Base-by-base conservation (phyloP, 23 red algal species). In the Gracilaria caudata region DNA sequence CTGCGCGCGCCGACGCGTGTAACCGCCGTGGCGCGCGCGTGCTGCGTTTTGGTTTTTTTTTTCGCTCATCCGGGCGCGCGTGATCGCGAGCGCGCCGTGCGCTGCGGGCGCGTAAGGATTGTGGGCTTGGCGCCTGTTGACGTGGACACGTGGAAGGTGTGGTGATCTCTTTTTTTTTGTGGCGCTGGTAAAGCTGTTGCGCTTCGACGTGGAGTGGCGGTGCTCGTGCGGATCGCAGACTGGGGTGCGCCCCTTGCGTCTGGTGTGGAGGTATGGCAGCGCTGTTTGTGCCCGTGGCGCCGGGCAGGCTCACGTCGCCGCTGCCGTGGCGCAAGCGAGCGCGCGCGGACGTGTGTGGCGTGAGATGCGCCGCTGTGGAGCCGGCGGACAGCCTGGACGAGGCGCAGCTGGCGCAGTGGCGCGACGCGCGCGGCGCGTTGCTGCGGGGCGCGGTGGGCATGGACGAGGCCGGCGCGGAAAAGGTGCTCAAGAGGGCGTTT, bases 401-500 rank as follows among this genome's bases (percentile, higher is more conserved):
- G 16, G 38, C 35, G 66, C 66, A 72, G 66, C 66, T 39, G 66
- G 21, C 20, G 36, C 16, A 41, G 35, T 72, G 66, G 66, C 36
- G 2, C 2, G 66, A 10, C 33, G 35, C 38, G 66, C 66, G 33
- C 17, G 2, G 36, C 66, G 66, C 7, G 66, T 34, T 72, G 20
- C 10, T 2, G 66, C 66, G 6, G 35, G 4, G 8, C 17, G 28
- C 19, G 5, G 33, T 19, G 3, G 49, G 38, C 53, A 13, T 37
- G 38, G 38, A 63, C 26, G 24, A 11, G n/a, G 51, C 25, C 53
- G 51, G n/a, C 5, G 81, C 81, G 21, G 81, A 86, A 7, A 21
- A 9, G n/a, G 32, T 73, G 23, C 36, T 86, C 21, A 39, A 30
- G 20, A 36, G 81, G 28, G 81, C 81, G 24, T 86, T 86, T 37